Evolutionary conservation across 495 filamentous ascomycete species (phyloP), one percentile per base, ranked within the genome.

Genomic region (Penicillium pancosmium): DNA sequence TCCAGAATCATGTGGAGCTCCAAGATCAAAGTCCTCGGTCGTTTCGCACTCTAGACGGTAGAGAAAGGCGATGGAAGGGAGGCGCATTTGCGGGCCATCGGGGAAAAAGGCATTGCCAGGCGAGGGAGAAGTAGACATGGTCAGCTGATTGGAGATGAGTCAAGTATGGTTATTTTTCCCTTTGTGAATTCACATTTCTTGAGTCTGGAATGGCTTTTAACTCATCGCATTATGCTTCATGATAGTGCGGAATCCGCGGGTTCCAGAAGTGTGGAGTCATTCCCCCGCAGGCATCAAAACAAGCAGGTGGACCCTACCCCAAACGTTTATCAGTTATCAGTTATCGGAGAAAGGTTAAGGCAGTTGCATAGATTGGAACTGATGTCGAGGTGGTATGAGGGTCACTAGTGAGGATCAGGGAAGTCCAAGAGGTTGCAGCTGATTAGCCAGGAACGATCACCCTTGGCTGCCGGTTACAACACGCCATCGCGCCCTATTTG

Each of bases 11-110:
- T 71, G 61, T 7, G 70, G 66, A 6, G 70, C 63, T 5, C 68
- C 68, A 15, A 73, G 19, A 27, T 68, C 49, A 31, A 71, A 61
- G 5, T 73, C 66, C 5, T 71, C 64, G 21, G 56, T 59, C 31
- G 68, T 73, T 15, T 63, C 57, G 41, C 65, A 69, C 58, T 71
- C 70, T 0, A 73, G 60, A 21, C 64, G 62, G 47, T 71, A 69
- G 11, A 73, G 59, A 47, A 63, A 71, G 9, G 56, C 57, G 6
- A 73, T 33, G 3, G 55, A 54, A 0, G 70, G 70, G 46, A 57
- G 70, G 9, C 70, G 70, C 68, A 73, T 73, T 9, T 60, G 52
- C 12, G 68, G 70, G 21, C 64, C 65, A 21, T 65, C 40, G 4
- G 63, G 63, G 52, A 67, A 71, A 46, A 69, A 48, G 10, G 31